Conservation (phyloP, 345 rosid genomes). For the Physaria fendleri region DNA sequence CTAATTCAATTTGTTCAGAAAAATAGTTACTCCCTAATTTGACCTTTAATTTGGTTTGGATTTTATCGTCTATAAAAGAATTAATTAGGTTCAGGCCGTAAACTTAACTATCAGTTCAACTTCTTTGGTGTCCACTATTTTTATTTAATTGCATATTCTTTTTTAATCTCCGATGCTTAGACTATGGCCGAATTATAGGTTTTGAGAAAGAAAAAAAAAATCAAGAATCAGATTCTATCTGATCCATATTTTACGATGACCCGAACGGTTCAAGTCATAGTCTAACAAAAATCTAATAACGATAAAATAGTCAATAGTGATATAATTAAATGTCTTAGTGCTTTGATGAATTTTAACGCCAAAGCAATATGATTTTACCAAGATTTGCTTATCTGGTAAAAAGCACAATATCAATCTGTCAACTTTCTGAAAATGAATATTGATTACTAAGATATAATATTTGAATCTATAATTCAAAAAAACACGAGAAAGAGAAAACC, state of each 20-base stretch:
- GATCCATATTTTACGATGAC: background rate
- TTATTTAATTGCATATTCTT: background rate
- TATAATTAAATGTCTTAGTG: constrained; percentile 11
- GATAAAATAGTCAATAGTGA: background rate
- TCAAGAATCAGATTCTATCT: background rate
- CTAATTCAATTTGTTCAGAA: constrained; percentile 8
- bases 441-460: too few species aligned
- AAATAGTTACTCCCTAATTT: constrained; percentile 1
- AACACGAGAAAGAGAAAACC: too few species aligned
- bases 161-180: background rate
- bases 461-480: too few species aligned
- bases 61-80: background rate
- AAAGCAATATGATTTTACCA: constrained; percentile 9
- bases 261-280: background rate
- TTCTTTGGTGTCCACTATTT: background rate
- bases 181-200: background rate
- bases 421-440: background rate
- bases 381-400: constrained; percentile 20
- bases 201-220: background rate
- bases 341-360: constrained; percentile 27
- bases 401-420: constrained; percentile 10
- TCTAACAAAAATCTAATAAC: background rate
- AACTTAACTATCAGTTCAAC: background rate
- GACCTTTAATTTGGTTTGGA: background rate
- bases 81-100: background rate